Conservation (phyloP, 805 yeast species). For the Maudiozyma barnettii region DNA sequence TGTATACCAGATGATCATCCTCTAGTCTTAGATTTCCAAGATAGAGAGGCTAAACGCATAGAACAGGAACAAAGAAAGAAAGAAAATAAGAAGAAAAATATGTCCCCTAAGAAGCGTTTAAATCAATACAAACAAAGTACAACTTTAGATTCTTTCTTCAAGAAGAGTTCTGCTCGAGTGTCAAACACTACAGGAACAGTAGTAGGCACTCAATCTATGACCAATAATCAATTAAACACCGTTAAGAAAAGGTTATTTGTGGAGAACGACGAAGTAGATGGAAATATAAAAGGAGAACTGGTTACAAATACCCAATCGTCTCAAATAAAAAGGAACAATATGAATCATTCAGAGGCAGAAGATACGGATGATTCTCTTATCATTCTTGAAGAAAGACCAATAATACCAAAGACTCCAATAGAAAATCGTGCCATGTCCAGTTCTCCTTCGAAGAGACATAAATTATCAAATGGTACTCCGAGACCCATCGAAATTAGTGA, state of each 20-base stretch:
- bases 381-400: slow-evolving; percentile 11
- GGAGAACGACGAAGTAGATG: slow-evolving; percentile 7
- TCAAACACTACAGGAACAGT: not conserved
- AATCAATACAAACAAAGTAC: slow-evolving; percentile 14
- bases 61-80: not conserved
- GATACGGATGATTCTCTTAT: slow-evolving; percentile 12
- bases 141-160: slow-evolving; percentile 16
- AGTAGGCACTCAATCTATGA: not conserved
- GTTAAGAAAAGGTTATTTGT: slow-evolving; percentile 19
- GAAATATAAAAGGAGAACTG: too few relatives aligned
- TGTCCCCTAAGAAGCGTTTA: slow-evolving; percentile 7
- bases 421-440: not conserved
- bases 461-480: too few relatives aligned
- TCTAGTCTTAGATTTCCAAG: slow-evolving; percentile 9
- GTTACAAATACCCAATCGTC: too few relatives aligned
- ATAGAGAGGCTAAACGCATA: slow-evolving; percentile 2
- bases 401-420: not conserved
- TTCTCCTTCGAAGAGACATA: not conserved
- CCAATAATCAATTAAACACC: not conserved
- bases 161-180: not conserved
- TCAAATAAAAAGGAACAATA: not conserved
- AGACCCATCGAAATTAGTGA: too few relatives aligned
- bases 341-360: not conserved
- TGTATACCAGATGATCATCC: slow-evolving; percentile 13
- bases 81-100: slow-evolving; percentile 1